Evolutionary conservation across 108 stramenopile genomes (phyloP).

Genomic region (Skeletonema menzelii): DNA sequence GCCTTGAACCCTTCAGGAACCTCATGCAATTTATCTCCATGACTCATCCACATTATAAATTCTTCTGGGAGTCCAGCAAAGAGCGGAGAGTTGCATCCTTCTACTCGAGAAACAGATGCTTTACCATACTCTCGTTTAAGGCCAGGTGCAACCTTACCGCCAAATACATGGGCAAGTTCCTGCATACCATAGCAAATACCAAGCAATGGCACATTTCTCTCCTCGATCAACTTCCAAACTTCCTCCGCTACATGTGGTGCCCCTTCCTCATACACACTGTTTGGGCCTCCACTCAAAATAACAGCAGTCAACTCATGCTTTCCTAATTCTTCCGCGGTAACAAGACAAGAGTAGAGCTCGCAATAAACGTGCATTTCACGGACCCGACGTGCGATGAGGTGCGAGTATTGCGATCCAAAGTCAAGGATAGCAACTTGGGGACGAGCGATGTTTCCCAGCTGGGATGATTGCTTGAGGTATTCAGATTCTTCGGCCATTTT

Average conservation of each 20-base stretch:
- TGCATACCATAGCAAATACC: conserved; percentile 99
- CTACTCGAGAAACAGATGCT: conserved; percentile 73
- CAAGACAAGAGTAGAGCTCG: conserved; percentile 95
- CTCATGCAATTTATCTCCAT: conserved; percentile 94
- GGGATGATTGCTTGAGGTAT: conserved; percentile 1
- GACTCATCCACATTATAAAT: conserved; percentile 98
- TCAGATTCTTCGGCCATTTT: background rate
- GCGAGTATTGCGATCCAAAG: conserved; percentile 98
- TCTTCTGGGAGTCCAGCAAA: conserved; percentile 84
- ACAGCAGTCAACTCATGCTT: conserved; percentile 87
- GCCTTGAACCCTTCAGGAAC: conserved; percentile 91
- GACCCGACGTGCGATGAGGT: conserved; percentile 97
- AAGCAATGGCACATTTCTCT: conserved; percentile 87
- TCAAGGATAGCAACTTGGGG: conserved; percentile 98
- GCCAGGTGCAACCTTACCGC: conserved; percentile 91
- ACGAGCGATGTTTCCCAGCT: conserved; percentile 26
- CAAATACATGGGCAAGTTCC: conserved; percentile 87
- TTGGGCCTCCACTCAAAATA: conserved; percentile 95
- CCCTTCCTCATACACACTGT: conserved; percentile 92
- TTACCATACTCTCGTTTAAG: conserved; percentile 95
- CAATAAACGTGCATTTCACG: conserved; percentile 97
- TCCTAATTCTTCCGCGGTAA: conserved; percentile 75
- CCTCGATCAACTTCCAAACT: conserved; percentile 93
- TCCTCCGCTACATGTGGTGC: conserved; percentile 92
- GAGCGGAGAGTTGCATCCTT: conserved; percentile 66